Evolutionary conservation across 495 filamentous ascomycete genomes (phyloP), one percentile per base, ranked within the genome.

Genomic region (Aspergillus steynii): DNA sequence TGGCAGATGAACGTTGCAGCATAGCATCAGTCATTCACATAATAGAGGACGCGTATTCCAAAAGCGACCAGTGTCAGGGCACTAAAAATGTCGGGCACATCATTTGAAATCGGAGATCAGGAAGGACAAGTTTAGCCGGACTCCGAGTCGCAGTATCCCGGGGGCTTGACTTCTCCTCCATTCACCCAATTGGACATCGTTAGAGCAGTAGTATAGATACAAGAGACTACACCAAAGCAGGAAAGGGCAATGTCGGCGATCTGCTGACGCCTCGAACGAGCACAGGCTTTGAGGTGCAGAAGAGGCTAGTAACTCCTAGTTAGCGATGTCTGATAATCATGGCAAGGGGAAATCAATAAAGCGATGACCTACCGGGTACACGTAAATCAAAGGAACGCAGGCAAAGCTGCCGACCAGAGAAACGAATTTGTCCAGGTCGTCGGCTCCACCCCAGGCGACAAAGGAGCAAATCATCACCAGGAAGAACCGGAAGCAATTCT

Each of bases 341-440:
- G 5, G 47, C n/a, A 47, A 46, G 45, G 28, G 37, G 20, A 45
- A 48, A 45, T 27, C 47, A 14, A 7, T 31, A 10, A 50, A 48
- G 47, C 20, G 79, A 52, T 15, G 37, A 83, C 88, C 78, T 83
- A 96, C 93, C 56, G 95, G 96, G 71, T 99, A 99, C 51, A 99
- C 96, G 69, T 97, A 98, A 65, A 98, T 93, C 63, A 99, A 78
- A 31, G 95, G 95, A 69, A 99, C 92, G 75, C 95, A 99, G 61
- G 95, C 95, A 78, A 99, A 98, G 75, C 92, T 96, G 58, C 95
- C 95, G 27, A 98, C 92, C 28, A 99, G 80, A 15, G 92, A 88
- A 25, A 99, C 95, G 71, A 99, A 98, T 73, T 97, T 97, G 77
- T 99, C 95, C 58, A 99, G 80, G 77, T 97, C 89, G 63, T 91